Evolutionary conservation across 2,329 filamentous ascomycete species (phyloP).

Genomic region (Didymella exigua): DNA sequence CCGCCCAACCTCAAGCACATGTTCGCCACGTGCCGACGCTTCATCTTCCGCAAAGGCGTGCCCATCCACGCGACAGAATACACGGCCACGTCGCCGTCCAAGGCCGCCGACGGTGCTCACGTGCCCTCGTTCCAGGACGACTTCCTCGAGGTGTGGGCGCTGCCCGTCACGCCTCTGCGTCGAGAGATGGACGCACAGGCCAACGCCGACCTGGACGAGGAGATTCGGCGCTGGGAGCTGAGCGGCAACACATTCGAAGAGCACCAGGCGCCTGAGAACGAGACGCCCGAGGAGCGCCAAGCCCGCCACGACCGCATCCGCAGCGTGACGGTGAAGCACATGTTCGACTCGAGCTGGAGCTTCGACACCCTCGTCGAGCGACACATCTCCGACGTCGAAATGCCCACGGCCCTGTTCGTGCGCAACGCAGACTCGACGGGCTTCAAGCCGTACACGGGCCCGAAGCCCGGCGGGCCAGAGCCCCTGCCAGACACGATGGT

Average conservation of each 20-base stretch:
- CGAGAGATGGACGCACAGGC: conserved; percentile 12
- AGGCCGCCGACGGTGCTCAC: conserved; percentile 44
- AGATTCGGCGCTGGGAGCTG: conserved; percentile 29
- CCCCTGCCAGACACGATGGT: conserved; percentile 70
- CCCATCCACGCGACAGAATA: conserved; percentile 75
- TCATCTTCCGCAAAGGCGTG: conserved; percentile 84
- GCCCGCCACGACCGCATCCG: conserved; percentile 57
- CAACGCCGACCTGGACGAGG: conserved; percentile 31
- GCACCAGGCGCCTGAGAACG: conserved; percentile 33
- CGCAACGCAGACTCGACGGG: conserved; percentile 65
- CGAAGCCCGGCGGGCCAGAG: conserved; percentile 60
- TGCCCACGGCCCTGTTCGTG: conserved; percentile 74
- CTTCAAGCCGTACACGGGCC: conserved; percentile 73
- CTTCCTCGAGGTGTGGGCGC: conserved; percentile 82
- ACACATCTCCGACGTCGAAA: conserved; percentile 67
- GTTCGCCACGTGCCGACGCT: conserved; percentile 80
- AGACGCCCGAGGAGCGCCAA: conserved; percentile 44
- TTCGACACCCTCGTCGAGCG: conserved; percentile 72
- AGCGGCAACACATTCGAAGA: conserved; percentile 41
- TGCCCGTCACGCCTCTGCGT: conserved; percentile 62
- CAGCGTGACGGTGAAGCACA: conserved; percentile 70
- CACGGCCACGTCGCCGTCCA: conserved; percentile 28
- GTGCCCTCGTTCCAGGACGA: conserved; percentile 75
- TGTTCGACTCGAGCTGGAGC: conserved; percentile 80
- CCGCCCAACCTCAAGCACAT: conserved; percentile 79